Evolutionary conservation across 2,329 filamentous ascomycete species (phyloP), one percentile per base, ranked within the genome.

Genomic region (Didymella keratinophila): DNA sequence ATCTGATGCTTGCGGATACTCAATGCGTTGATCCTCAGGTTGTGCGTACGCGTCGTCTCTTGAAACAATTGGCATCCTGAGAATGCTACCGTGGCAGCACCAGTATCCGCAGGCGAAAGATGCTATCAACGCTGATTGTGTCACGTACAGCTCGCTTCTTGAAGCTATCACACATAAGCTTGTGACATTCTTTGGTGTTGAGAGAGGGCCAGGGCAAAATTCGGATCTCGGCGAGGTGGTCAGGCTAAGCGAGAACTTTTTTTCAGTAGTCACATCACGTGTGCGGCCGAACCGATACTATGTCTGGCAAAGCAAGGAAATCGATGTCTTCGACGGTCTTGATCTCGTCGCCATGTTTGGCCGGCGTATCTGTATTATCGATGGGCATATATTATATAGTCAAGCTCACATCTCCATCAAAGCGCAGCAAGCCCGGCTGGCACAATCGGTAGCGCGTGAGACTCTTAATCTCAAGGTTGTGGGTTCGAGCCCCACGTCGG

Each of bases 391-490:
- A n/a, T n/a, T n/a, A n/a, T n/a, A n/a, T n/a, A n/a, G n/a, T n/a
- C n/a, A n/a, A n/a, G n/a, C n/a, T n/a, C n/a, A n/a, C n/a, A n/a
- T n/a, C 1, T 30, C 28, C 28, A 50, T 49, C 39, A 44, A 43
- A 27, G 27, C 10, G 28, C 2, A 20, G n/a, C 14, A 44, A 43
- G 57, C 57, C 52, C 52, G 56, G 56, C 52, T 60, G 56, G 52
- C 56, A 60, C 52, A 60, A 56, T 60, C 57, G 48, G 52, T 60
- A 60, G 57, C 52, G 57, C 57, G 52, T 60, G 57, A 60, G 52
- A 60, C 52, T 60, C 57, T 60, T 60, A 60, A 56, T 56, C 52
- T 60, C 52, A 60, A 60, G 57, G 52, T 56, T 52, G 57, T 45
- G 57, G 43, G 57, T 60, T 60, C 52, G 49, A 52, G 55, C 48